Evolutionary conservation across 2,329 filamentous ascomycete species (phyloP), one percentile per base, ranked within the genome.

Genomic region (Chrysoporthe deuterocubensis): DNA sequence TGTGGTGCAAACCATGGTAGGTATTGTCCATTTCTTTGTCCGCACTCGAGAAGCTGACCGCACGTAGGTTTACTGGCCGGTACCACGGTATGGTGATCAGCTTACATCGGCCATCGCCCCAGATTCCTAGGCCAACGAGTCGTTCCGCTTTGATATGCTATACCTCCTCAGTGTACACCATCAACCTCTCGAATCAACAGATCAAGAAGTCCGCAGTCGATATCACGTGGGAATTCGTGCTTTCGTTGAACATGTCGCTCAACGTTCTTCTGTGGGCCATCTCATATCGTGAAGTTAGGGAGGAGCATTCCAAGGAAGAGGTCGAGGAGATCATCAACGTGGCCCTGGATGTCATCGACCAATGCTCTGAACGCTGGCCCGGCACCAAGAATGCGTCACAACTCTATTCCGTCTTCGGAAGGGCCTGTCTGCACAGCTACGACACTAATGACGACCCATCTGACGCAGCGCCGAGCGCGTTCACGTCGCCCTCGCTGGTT

Each of bases 231-330:
- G 90, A 97, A 56, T 97, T 97, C 75, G 88, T 97, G 1, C 86
- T 97, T 68, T 90, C 91, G 26, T 86, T 98, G 52, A 97, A 96
- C 81, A 96, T 96, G 89, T 90, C 92, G 4, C 86, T 98, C 67
- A 97, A 97, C 76, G 94, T 93, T 5, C 87, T 97, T 62, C 85
- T 99, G 0, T 99, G 96, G 96, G 89, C 92, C 1, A 86, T 97
- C 8, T 97, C 94, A 1, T 97, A 97, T 75, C 86, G 90, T 3
- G 91, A 95, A 71, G 90, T 98, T 34, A 90, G 96, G 58, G 86
- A 87, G 65, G 83, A 87, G 21, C 91, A 97, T 76, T 78, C 85
- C 4, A 88, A 90, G 26, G 89, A 93, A 57, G 90, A 96, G 71
- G 90, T 97, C 0, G 89, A 95, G 74, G 83, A 87, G 37, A 86